Evolutionary conservation across 805 yeast genomes (phyloP), one percentile per base, ranked within the genome.

Genomic region (Peterozyma xylosa): DNA sequence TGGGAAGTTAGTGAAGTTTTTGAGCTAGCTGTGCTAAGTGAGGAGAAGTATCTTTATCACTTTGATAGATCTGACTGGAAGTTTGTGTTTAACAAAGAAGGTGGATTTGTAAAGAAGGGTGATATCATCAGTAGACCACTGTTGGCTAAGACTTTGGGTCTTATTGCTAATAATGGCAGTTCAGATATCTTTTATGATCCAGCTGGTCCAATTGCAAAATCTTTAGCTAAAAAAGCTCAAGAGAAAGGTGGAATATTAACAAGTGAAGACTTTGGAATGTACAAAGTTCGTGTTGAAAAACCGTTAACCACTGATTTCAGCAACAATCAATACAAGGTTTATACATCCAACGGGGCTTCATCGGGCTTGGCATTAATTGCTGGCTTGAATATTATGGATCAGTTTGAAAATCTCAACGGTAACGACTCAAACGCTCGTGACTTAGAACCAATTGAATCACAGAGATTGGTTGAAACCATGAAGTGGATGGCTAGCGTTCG

Each of bases 401-500:
- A 62, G 13, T 70, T 70, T 50, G 66, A 67, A 3, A 60, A 60
- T 29, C 48, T 63, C 3, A 56, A 59, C 14, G 56, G 55, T 7
- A 45, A 42, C 1, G 66, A 60, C 37, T 50, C 50, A 11, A 42
- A 44, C 9, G 55, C 51, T 4, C 43, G 37, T 13, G 86, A 80
- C 49, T 68, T 72, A 54, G 56, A 58, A 21, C 68, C 71, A 9
- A 46, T 73, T 11, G 70, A 75, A 11, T 67, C 80, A 2, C 97
- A 86, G 54, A 70, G 86, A 44, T 57, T 88, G 7, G 66, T 88
- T 10, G 99, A 91, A 62, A 66, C 85, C 2, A 87, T 91, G 95
- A 91, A 91, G 62, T 91, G 96, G 96, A 74, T 88, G 76, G 86
- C 90, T 0, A 74, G 91, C 11, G 91, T 83, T 0, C 71, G 97